Evolutionary conservation across 805 yeast species (phyloP).

Genomic region (Lachancea sp.): DNA sequence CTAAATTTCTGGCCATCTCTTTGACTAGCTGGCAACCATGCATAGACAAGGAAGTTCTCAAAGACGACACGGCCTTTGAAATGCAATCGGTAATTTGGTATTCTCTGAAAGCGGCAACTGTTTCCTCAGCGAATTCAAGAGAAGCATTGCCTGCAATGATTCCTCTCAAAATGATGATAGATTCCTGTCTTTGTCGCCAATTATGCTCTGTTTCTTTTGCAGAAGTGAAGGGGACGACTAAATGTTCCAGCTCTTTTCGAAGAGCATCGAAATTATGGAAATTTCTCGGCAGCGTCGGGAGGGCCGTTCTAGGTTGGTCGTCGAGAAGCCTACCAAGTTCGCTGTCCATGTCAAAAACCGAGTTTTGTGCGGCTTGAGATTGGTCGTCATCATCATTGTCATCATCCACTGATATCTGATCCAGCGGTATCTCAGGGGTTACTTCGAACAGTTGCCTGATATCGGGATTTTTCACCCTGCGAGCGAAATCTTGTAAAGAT

Average conservation of each 20-base stretch:
- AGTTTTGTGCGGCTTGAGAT: background rate
- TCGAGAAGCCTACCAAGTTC: constrained; percentile 20
- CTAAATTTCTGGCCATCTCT: constrained; percentile 41
- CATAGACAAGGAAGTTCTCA: constrained; percentile 76
- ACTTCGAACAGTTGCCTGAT: background rate
- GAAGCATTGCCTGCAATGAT: constrained; percentile 54
- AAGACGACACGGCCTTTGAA: constrained; percentile 57
- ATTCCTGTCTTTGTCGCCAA: constrained; percentile 70
- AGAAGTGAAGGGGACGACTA: constrained; percentile 46
- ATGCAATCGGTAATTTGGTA: constrained; percentile 52
- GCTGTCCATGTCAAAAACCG: constrained; percentile 16
- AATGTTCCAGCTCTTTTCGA: constrained; percentile 22
- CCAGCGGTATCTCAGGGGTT: background rate
- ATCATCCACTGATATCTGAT: background rate
- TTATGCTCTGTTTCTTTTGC: constrained; percentile 78
- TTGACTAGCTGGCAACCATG: constrained; percentile 72
- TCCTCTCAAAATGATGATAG: constrained; percentile 50
- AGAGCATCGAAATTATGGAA: constrained; percentile 13
- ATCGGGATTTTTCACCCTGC: constrained; percentile 2
- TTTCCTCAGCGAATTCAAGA: constrained; percentile 33
- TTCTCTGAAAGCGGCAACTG: constrained; percentile 30
- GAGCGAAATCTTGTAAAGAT: constrained; percentile 9
- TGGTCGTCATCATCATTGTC: background rate
- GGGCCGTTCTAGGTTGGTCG: background rate
- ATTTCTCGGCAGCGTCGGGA: background rate